These are phyloP conservation scores for Hanseniaspora hatyaiensis DNA, from an alignment of 805 yeast species.

Conservation along the genomic window DNA sequence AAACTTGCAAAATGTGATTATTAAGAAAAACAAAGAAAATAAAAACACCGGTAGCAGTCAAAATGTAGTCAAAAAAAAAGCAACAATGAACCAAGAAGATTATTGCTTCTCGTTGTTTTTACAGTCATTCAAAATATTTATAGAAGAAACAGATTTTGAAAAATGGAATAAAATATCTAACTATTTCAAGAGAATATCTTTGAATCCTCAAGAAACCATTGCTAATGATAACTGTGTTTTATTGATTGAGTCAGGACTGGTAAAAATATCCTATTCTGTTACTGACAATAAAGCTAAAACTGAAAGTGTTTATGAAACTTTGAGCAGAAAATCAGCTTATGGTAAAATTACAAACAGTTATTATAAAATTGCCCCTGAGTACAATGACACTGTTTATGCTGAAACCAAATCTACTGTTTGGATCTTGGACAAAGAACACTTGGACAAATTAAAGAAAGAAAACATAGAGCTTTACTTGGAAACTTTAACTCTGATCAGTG, in stretches of 20 bases:
- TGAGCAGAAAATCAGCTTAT: slow-evolving; percentile 46
- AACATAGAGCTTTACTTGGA: slow-evolving; percentile 52
- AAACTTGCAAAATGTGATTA: slow-evolving; percentile 18
- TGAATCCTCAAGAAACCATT: slow-evolving; percentile 38
- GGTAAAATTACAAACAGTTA: slow-evolving; percentile 33
- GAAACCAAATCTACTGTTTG: slow-evolving; percentile 58
- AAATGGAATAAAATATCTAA: slow-evolving; percentile 12
- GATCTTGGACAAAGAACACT: slow-evolving; percentile 42
- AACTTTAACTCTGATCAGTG: slow-evolving; percentile 47
- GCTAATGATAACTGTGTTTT: slow-evolving; percentile 35
- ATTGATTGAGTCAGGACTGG: slow-evolving; percentile 46
- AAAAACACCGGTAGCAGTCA: too few species aligned
- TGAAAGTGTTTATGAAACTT: slow-evolving; percentile 33
- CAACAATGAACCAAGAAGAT: neutral
- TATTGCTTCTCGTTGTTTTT: slow-evolving; percentile 23
- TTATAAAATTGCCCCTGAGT: slow-evolving; percentile 30
- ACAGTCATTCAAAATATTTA: slow-evolving; percentile 25
- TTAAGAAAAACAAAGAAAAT: slow-evolving; percentile 16
- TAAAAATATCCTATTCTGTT: slow-evolving; percentile 37
- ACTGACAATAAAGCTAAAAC: slow-evolving; percentile 18
- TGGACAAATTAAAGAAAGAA: slow-evolving; percentile 37
- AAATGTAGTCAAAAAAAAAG: neutral
- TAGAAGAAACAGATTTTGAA: slow-evolving; percentile 15
- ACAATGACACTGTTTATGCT: slow-evolving; percentile 40
- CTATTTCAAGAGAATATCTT: slow-evolving; percentile 40